Percentiles rank a stretch among this genome's conserved stretches.
Evolutionary conservation across 768 basidiomycete genomes (phyloP).

Genomic region (Tricholoma saponaceum): DNA sequence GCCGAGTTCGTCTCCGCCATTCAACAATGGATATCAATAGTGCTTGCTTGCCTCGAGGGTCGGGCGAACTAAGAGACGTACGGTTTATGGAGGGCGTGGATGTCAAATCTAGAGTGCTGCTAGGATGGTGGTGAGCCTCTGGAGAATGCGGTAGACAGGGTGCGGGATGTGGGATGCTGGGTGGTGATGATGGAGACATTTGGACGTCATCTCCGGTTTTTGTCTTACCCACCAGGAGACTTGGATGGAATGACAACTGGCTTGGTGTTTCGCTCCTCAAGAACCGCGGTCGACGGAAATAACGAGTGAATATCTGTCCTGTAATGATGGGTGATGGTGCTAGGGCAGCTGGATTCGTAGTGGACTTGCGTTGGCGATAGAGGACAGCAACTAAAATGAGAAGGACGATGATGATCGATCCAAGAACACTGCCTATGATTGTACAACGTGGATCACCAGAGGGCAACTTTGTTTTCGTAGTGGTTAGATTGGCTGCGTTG

Average conservation of each 20-base stretch:
- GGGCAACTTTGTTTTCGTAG: neutral
- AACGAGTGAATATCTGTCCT: neutral
- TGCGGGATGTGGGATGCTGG: neutral
- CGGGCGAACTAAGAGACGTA: conserved; percentile 2
- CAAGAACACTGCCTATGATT: conserved; percentile 28
- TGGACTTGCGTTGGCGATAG: conserved; percentile 16
- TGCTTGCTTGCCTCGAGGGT: conserved; percentile 9
- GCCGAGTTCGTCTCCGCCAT: conserved; percentile 26
- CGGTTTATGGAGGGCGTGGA: neutral
- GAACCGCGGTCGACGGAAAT: conserved; percentile 1
- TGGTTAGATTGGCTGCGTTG: neutral
- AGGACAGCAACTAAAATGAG: conserved; percentile 18
- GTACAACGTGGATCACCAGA: conserved; percentile 6
- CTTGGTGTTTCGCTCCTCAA: conserved; percentile 1
- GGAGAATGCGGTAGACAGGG: neutral
- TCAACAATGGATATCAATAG: conserved; percentile 21
- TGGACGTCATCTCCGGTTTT: conserved; percentile 1
- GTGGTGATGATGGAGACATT: conserved; percentile 3
- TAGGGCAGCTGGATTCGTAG: conserved; percentile 1
- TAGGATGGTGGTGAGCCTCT: neutral
- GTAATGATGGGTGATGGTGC: neutral
- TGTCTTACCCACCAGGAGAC: conserved; percentile 20
- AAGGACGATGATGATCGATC: conserved; percentile 19
- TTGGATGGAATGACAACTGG: conserved; percentile 25
- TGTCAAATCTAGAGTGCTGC: neutral